These are phyloP conservation scores for Entonaema liquescens DNA, from an alignment of 495 filamentous ascomycete species.

Conservation along the genomic window DNA sequence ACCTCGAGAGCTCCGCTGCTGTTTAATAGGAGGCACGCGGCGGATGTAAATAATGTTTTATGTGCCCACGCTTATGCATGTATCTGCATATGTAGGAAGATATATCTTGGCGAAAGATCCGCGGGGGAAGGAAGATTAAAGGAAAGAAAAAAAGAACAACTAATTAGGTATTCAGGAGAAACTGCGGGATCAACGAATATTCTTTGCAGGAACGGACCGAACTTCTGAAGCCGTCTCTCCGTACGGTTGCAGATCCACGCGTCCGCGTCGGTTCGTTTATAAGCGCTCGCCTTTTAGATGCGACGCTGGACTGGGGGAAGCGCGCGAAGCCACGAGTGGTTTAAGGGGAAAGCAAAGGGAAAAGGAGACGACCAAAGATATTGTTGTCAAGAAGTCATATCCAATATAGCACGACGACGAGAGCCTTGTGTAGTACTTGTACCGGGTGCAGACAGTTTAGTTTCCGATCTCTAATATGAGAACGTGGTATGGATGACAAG, in stretches of 20 bases:
- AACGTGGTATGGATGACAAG: constrained; percentile 32
- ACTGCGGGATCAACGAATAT: constrained; percentile 38
- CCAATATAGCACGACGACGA: constrained; percentile 29
- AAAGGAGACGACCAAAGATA: constrained; percentile 25
- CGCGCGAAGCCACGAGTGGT: constrained; percentile 25
- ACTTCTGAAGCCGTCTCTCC: constrained; percentile 18
- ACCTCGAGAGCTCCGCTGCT: constrained; percentile 13
- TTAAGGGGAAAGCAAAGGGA: constrained; percentile 19
- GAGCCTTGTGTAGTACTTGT: constrained; percentile 42
- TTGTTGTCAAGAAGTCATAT: constrained; percentile 41
- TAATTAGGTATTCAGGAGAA: constrained; percentile 21
- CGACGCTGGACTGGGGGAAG: constrained; percentile 32
- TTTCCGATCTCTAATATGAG: constrained; percentile 37
- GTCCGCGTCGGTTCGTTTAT: constrained; percentile 33
- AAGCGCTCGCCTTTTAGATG: constrained; percentile 33
- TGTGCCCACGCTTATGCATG: constrained; percentile 40
- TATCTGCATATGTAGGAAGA: constrained; percentile 34
- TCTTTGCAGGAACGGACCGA: constrained; percentile 29
- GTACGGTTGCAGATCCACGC: constrained; percentile 39
- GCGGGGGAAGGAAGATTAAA: constrained; percentile 34
- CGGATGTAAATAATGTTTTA: constrained; percentile 39
- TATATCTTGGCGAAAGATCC: constrained; percentile 35
- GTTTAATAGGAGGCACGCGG: constrained; percentile 32
- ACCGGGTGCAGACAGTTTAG: constrained; percentile 37
- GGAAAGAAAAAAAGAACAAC: constrained; percentile 7